Conservation (phyloP, 2,329 filamentous ascomycete genomes). For the Knufia petricola region DNA sequence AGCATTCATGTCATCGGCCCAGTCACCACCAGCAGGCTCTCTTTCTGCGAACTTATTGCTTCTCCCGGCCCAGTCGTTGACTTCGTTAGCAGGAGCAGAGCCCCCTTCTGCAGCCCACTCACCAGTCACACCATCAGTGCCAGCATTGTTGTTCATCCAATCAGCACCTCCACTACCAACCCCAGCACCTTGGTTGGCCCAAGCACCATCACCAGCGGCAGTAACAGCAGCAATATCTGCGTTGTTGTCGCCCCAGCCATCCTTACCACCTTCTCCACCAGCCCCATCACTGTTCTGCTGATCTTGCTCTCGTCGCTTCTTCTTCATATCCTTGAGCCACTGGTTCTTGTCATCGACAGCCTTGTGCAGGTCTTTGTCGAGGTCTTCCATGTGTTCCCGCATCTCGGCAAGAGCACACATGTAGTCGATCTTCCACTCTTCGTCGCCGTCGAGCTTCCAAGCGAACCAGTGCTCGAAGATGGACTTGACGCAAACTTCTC, state of each 20-base stretch:
- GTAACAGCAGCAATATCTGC: neutral
- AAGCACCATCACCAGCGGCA: neutral
- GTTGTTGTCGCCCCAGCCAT: neutral
- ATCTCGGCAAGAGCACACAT: conserved; percentile 1
- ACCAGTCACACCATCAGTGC: neutral
- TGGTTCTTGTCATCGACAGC: conserved; percentile 5
- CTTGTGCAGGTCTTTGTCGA: conserved; percentile 1
- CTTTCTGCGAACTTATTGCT: neutral
- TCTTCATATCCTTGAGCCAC: neutral
- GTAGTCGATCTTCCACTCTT: neutral
- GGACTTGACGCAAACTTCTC: neutral
- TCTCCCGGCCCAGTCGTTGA: neutral
- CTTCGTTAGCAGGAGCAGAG: neutral
- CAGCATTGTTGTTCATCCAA: neutral
- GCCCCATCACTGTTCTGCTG: neutral
- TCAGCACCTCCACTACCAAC: neutral
- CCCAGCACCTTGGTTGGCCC: neutral
- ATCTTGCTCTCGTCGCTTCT: neutral
- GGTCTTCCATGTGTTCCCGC: neutral
- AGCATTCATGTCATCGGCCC: conserved; percentile 4
- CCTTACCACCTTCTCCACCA: neutral
- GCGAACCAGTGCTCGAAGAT: conserved; percentile 8
- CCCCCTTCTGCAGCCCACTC: neutral
- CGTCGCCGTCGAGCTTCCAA: conserved; percentile 3
- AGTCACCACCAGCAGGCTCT: neutral